Conservation (phyloP, 139 green algal genomes). For the Micractinium sp. region DNA sequence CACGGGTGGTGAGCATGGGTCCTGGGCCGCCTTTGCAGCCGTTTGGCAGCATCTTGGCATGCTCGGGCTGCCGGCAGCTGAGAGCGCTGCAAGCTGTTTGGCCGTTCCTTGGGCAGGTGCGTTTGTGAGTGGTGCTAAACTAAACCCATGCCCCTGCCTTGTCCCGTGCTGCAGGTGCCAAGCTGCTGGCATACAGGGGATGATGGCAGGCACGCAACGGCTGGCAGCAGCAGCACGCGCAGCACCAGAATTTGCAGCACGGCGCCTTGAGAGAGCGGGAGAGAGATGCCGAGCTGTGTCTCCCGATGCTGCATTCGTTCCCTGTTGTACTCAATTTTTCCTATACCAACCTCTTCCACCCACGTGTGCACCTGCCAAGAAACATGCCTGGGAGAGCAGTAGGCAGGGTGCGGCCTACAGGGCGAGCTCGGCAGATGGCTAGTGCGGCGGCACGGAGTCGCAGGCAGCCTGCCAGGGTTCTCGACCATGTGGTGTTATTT, state of each 20-base stretch:
- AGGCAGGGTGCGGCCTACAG: too few species aligned
- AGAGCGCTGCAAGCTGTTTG: background rate
- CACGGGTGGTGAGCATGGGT: background rate
- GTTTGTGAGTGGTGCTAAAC: too few species aligned
- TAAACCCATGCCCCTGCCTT: too few species aligned
- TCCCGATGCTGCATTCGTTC: background rate
- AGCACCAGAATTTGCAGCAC: background rate
- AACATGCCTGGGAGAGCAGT: too few species aligned
- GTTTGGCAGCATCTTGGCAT: background rate
- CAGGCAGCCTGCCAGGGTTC: too few species aligned
- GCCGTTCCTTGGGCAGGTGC: background rate
- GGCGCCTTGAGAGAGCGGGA: background rate
- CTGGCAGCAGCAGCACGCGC: background rate
- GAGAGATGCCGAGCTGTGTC: background rate
- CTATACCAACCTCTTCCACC: too few species aligned
- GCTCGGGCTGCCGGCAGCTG: background rate
- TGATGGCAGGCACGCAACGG: background rate
- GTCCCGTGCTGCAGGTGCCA: background rate
- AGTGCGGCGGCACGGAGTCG: too few species aligned
- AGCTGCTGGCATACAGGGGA: constrained; percentile 3
- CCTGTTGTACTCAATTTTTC: background rate
- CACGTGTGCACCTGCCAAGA: too few species aligned
- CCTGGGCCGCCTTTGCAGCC: background rate
- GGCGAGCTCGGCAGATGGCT: too few species aligned
- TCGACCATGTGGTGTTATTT: too few species aligned